Evolutionary conservation across 441 rosid species (phyloP).

Genomic region (Jatropha multifida): DNA sequence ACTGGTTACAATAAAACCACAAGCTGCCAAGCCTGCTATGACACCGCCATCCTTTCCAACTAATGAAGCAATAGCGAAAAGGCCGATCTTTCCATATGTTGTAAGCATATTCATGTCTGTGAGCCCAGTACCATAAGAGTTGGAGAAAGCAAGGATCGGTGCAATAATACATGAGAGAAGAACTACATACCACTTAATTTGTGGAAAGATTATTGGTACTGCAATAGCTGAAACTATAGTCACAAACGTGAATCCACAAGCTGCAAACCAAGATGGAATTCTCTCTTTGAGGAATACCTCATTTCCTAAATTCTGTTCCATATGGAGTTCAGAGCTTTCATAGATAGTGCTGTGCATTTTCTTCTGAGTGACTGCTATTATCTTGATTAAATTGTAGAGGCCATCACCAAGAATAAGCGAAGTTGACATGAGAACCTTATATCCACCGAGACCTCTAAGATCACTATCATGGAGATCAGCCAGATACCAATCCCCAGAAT

Average conservation of each 20-base stretch:
- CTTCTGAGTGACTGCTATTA: slow-evolving; percentile 54
- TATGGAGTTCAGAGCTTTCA: slow-evolving; percentile 41
- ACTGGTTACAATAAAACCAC: slow-evolving; percentile 81
- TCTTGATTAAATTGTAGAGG: slow-evolving; percentile 82
- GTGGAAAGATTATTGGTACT: slow-evolving; percentile 73
- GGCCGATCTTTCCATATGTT: slow-evolving; percentile 87
- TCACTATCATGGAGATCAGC: slow-evolving; percentile 67
- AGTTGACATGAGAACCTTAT: slow-evolving; percentile 83
- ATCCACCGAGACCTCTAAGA: slow-evolving; percentile 90
- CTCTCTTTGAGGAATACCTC: slow-evolving; percentile 72
- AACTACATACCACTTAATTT: slow-evolving; percentile 81
- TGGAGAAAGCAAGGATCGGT: slow-evolving; percentile 87
- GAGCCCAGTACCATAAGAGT: slow-evolving; percentile 87
- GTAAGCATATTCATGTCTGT: slow-evolving; percentile 80
- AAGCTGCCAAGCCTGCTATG: slow-evolving; percentile 77
- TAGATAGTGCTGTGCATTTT: slow-evolving; percentile 54
- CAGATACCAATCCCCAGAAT: slow-evolving; percentile 85
- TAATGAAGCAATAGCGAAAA: slow-evolving; percentile 70
- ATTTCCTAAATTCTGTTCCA: slow-evolving; percentile 64
- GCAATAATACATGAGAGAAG: slow-evolving; percentile 71
- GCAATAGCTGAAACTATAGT: slow-evolving; percentile 71
- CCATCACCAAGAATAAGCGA: slow-evolving; percentile 90
- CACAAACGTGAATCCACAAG: slow-evolving; percentile 68
- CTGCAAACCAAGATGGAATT: slow-evolving; percentile 71
- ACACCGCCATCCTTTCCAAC: slow-evolving; percentile 82